Percentiles rank a stretch among this genome's conserved stretches.
Conservation (phyloP, 257 asterid genomes). For the Solanum gandarillasii region DNA sequence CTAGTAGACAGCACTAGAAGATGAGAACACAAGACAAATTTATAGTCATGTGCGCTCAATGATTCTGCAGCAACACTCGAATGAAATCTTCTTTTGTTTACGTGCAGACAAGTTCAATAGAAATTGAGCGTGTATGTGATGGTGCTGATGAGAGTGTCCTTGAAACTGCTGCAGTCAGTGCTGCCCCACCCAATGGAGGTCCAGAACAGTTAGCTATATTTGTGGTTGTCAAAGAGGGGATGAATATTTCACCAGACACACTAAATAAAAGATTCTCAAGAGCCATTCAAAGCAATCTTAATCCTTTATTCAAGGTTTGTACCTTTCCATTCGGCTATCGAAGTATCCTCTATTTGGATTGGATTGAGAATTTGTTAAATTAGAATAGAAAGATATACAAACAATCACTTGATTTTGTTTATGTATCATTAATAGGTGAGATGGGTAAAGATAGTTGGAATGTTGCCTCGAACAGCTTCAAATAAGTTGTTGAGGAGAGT, state of each 20-base stretch:
- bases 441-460: constrained; percentile 49
- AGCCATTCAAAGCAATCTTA: constrained; percentile 66
- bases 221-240: constrained; percentile 64
- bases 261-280: constrained; percentile 49
- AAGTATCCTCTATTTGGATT: neutral
- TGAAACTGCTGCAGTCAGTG: constrained; percentile 86
- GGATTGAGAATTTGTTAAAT: neutral
- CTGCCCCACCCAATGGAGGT: constrained; percentile 63
- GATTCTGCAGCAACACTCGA: no score
- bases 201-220: constrained; percentile 68
- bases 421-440: constrained; percentile 20
- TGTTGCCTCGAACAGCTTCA: constrained; percentile 88
- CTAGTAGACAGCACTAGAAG: neutral
- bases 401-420: neutral
- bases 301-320: constrained; percentile 82
- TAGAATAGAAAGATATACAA: neutral
- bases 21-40: neutral
- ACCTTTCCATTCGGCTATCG: neutral
- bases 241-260: constrained; percentile 20
- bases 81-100: neutral
- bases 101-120: constrained; percentile 74
- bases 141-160: constrained; percentile 53
- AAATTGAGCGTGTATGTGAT: constrained; percentile 76
- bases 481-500: constrained; percentile 71
- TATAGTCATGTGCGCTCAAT: neutral